Evolutionary conservation across 2,329 filamentous ascomycete species (phyloP).

Genomic region (Tolypocladium pustulatum): DNA sequence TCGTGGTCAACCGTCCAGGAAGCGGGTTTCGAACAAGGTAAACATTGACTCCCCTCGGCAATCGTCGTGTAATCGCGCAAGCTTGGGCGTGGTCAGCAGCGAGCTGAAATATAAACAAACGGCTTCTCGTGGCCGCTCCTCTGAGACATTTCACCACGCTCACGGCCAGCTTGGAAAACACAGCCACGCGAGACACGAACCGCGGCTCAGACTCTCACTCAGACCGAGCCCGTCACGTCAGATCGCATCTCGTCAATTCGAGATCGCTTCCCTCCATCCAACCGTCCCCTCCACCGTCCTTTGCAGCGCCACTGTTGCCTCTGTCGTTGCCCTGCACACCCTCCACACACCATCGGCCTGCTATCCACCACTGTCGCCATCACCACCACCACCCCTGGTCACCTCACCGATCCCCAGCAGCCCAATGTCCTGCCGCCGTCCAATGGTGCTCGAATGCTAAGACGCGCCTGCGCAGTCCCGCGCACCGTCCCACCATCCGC

Average conservation of each 20-base stretch:
- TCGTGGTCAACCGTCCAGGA: not conserved
- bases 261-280: not conserved
- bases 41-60: not conserved
- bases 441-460: conserved; percentile 1
- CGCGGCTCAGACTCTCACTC: not conserved
- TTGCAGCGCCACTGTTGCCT: not conserved
- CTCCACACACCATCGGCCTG: not conserved
- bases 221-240: not conserved
- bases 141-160: not conserved
- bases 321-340: not conserved
- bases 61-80: not conserved
- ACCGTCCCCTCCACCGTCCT: not conserved
- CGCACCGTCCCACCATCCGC: not conserved
- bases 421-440: not conserved
- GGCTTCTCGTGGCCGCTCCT: not conserved
- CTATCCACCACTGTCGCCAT: not conserved
- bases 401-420: not conserved
- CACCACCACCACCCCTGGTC: not conserved
- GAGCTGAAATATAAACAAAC: not conserved
- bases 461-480: not conserved
- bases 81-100: not conserved
- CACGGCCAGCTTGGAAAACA: not conserved
- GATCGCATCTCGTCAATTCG: not conserved
- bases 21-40: not conserved
- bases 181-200: not conserved